Base-by-base conservation (phyloP, 108 stramenopile species). In the Cyclotella atomus region DNA sequence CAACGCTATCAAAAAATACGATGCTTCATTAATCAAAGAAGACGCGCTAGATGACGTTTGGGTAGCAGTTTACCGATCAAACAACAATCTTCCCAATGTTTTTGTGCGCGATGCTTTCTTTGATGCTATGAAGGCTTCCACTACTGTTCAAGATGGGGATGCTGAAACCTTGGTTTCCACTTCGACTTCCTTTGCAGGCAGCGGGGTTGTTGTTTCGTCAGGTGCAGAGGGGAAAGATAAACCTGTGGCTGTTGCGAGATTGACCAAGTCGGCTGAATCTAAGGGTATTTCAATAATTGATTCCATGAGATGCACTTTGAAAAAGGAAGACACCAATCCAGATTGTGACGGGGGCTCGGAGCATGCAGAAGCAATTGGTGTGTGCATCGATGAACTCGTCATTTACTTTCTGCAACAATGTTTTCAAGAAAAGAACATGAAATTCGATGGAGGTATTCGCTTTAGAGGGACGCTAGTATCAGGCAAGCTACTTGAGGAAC, bases 341-440 rank as follows among this genome's bases (percentile, higher is more conserved):
- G 75, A 78, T 17, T 95, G 93, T 64, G 93, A 95, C 71, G 93
- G 93, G 0, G 91, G 91, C 8, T 83, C 81, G 25, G 93, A 95
- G 77, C 89, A 87, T 76, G 49, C 81, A 5, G 93, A 95, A 66
- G 93, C 93, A 27, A 69, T 95, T 3, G 75, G 84, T 12, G 85
- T 87, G 27, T 88, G 87, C 49, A 85, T 95, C 29, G 91, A 95
- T 75, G 82, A 90, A 44, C 63, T 95, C 10, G 62, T 95, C 0
- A 38, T 86, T n/a, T 50, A 49, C 17, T 75, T 66, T 45, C 64
- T 82, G 14, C 71, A 74, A 65, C 59, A 83, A 28, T 77, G 89
- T 17, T 21, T 45, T 1, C 2, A 12, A 59, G 38, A 53, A 19
- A 19, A 59, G 2, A 57, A 34, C 15, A 50, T 82, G 29, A 50